These are phyloP conservation scores for Sporormia fimetaria DNA, from an alignment of 495 filamentous ascomycete genomes.

Conservation along the genomic window DNA sequence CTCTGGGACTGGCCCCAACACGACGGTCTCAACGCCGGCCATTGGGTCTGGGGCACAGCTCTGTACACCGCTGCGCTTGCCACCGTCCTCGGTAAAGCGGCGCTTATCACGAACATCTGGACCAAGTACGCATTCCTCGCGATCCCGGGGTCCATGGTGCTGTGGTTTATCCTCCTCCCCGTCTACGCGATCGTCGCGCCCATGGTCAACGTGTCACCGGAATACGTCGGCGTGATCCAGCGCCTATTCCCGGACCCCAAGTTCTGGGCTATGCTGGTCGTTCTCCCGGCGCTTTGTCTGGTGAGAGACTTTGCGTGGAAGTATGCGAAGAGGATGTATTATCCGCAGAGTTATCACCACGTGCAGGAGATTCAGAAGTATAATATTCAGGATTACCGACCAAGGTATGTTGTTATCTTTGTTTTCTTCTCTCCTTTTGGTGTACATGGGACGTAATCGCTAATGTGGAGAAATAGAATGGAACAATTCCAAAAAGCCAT, in stretches of 20 bases:
- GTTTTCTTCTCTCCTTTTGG: neutral
- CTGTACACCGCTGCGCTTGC: slow-evolving; percentile 84
- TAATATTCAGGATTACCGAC: slow-evolving; percentile 98
- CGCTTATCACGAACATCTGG: slow-evolving; percentile 92
- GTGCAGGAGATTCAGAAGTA: slow-evolving; percentile 99
- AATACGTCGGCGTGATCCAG: slow-evolving; percentile 76
- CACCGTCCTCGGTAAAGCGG: slow-evolving; percentile 91
- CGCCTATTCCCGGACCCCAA: slow-evolving; percentile 67
- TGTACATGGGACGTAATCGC: neutral
- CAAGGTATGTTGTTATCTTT: slow-evolving; percentile 45
- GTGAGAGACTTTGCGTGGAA: slow-evolving; percentile 74
- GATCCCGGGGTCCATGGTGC: slow-evolving; percentile 82
- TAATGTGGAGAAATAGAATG: slow-evolving; percentile 50
- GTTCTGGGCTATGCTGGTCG: slow-evolving; percentile 80
- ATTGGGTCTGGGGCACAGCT: slow-evolving; percentile 95
- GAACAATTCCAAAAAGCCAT: slow-evolving; percentile 99
- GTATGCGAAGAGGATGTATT: slow-evolving; percentile 88
- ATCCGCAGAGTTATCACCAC: slow-evolving; percentile 91
- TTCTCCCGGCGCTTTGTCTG: slow-evolving; percentile 75
- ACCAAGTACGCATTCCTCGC: slow-evolving; percentile 96
- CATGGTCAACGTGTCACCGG: slow-evolving; percentile 66
- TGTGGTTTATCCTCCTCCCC: slow-evolving; percentile 86
- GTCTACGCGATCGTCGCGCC: slow-evolving; percentile 87
- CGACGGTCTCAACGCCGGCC: slow-evolving; percentile 70
- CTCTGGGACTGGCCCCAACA: slow-evolving; percentile 59